phyloP scores from a whole-genome alignment of 2,329 filamentous ascomycete species.

The Podosphaera aphanis region DNA sequence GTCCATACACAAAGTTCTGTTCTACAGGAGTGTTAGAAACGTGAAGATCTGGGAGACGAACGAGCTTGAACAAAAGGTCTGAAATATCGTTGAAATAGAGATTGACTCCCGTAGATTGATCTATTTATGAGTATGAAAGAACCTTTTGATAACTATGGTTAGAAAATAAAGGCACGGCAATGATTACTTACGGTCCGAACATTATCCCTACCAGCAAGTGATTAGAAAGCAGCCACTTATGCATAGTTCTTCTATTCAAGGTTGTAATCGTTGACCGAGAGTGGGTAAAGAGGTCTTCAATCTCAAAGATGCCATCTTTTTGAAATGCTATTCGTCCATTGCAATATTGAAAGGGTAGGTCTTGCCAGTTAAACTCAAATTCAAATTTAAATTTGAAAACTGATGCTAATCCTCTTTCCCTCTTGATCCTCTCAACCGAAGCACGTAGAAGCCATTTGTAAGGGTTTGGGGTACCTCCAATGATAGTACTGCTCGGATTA shows the following conservation, averaged over 20 bases:
- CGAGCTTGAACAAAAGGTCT: background rate
- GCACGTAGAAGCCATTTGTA: conserved; percentile 2
- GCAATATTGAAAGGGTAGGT: conserved; percentile 5
- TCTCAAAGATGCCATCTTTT: conserved; percentile 2
- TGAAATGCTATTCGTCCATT: conserved; percentile 8
- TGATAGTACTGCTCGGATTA: background rate
- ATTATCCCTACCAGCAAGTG: conserved; percentile 5
- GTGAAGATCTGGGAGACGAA: no score
- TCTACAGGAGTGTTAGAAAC: background rate
- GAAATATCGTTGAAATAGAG: background rate
- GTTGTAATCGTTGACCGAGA: background rate
- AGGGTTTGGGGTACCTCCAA: background rate
- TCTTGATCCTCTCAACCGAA: background rate
- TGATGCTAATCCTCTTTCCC: conserved; percentile 3
- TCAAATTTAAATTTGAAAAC: conserved; percentile 1
- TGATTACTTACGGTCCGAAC: conserved; percentile 2
- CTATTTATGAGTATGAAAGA: background rate
- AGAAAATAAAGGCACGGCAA: background rate
- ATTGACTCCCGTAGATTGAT: background rate
- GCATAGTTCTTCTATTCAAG: conserved; percentile 3
- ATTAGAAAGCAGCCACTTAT: conserved; percentile 7
- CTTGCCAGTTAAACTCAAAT: background rate
- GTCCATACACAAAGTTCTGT: conserved; percentile 4
- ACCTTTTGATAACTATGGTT: background rate
- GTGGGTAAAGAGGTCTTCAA: conserved; percentile 5